Evolutionary conservation across 495 filamentous ascomycete species (phyloP), one percentile per base, ranked within the genome.

Genomic region (Beverwykella pulmonaria): DNA sequence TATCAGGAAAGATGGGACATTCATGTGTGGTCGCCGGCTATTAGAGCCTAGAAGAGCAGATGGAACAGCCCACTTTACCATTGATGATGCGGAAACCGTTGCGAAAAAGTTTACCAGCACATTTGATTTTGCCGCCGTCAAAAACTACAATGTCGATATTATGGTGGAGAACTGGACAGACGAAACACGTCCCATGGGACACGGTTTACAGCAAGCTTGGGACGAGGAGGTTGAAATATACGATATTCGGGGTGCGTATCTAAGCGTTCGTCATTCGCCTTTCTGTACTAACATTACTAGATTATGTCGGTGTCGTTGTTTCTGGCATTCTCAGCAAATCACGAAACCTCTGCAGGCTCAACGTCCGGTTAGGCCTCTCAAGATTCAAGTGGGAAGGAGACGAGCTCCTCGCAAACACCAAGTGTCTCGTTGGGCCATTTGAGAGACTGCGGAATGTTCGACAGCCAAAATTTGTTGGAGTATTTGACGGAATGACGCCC

Each of bases 181-280:
- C 23, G 52, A 14, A 1, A 32, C 3, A 2, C 52, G 3, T 26
- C 20, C 12, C 14, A 29, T 46, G 23, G 34, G 25, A 17, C 19
- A 6, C 17, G 2, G 12, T n/a, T 10, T 9, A 19, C 23, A 58
- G 6, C 23, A 41, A 50, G 5, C 1, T n/a, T 71, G 69, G 69
- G 60, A 68, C 27, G 69, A 71, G 50, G 69, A 71, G 56, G 69
- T 71, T n/a, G 69, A 71, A 41, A 53, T 71, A 27, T 71, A 71
- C 56, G 69, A 71, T 34, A 68, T 71, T 14, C 59, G 69, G 44
- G 66, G 60, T 68, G 54, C 30, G 26, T 34, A 34, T 29, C 34
- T 14, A 7, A 47, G 19, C 9, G 7, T 27, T 23, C 12, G 8
- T 4, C n/a, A 3, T 32, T 36, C 27, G 26, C 4, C 46, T 0